Base-by-base conservation (phyloP, 2,329 filamentous ascomycete genomes). In the Claviceps cyperi region DNA sequence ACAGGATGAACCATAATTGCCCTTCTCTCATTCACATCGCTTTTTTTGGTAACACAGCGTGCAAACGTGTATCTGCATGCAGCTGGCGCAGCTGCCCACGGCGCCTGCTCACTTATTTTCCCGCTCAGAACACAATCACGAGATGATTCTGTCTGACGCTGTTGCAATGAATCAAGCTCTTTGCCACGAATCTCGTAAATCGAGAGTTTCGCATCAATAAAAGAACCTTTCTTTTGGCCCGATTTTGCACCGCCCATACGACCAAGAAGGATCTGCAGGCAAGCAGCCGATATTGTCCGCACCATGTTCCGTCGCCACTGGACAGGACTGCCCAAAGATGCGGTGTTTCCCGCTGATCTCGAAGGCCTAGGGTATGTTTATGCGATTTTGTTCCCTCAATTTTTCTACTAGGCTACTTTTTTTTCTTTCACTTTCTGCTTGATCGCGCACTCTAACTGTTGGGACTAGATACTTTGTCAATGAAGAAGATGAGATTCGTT, bases 391-490 rank as follows among this genome's bases (percentile, higher is more conserved):
- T 11, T 15, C 4, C 15, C 22, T 19, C 11, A 28, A 21, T 24
- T 40, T 14, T 9, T 9, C 8, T 11, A 9, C 28, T 11, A 32
- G 28, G 28, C 9, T 14, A 4, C 49, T 32, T 15, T n/a, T 22
- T 22, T 17, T 2, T 39, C n/a, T 17, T 39, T 39, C 0, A 15
- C 14, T n/a, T 39, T 39, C 14, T n/a, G 9, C 8, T 40, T 40
- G 9, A 21, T 17, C 19, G 11, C 36, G 5, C 2, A n/a, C 44
- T 15, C 19, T 50, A 14, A 40, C 9, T 14, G 50, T 32, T 19
- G 5, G 7, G 6, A 44, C 19, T 52, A 90, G 87, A 43, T 94
- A 89, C 66, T 90, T 86, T 62, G 66, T 94, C 66, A 89, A 86
- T 57, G 74, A 81, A 0, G 66, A 80, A 0, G 86, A 91, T 56